These are phyloP conservation scores for Candida xyloterini DNA, from an alignment of 805 yeast genomes.

Conservation along the genomic window DNA sequence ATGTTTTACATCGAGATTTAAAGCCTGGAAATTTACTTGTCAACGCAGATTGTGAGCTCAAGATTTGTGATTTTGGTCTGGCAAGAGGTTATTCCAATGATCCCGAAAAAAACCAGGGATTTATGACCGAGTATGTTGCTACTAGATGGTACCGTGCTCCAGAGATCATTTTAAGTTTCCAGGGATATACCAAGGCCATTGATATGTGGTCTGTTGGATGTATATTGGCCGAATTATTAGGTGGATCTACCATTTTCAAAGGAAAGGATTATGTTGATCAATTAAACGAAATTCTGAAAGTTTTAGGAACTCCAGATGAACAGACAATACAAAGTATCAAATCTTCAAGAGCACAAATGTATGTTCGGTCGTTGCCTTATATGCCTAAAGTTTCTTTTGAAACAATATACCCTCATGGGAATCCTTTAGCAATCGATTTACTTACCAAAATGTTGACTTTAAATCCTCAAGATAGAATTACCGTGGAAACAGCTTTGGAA, in stretches of 20 bases:
- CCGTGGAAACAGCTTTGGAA: slow-evolving; percentile 81
- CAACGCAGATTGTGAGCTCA: slow-evolving; percentile 94
- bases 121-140: slow-evolving; percentile 95
- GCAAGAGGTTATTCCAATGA: slow-evolving; percentile 87
- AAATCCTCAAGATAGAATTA: slow-evolving; percentile 79
- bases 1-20: slow-evolving; percentile 89
- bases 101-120: slow-evolving; percentile 86
- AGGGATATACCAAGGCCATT: slow-evolving; percentile 92
- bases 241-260: slow-evolving; percentile 87
- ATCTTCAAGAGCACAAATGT: slow-evolving; percentile 85
- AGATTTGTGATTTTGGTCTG: slow-evolving; percentile 94
- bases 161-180: slow-evolving; percentile 91
- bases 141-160: slow-evolving; percentile 99
- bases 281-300: slow-evolving; percentile 78
- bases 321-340: slow-evolving; percentile 69
- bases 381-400: slow-evolving; percentile 76
- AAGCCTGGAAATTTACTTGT: slow-evolving; percentile 92
- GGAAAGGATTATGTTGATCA: slow-evolving; percentile 97
- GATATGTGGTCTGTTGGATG: slow-evolving; percentile 99
- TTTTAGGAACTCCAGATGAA: slow-evolving; percentile 88
- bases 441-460: slow-evolving; percentile 76
- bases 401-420: slow-evolving; percentile 76
- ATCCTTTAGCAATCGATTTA: slow-evolving; percentile 81
- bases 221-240: slow-evolving; percentile 88
- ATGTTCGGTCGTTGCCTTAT: slow-evolving; percentile 80